Evolutionary conservation across 1,284 basidiomycete genomes (phyloP).

Genomic region (Sporisorium sorghi): DNA sequence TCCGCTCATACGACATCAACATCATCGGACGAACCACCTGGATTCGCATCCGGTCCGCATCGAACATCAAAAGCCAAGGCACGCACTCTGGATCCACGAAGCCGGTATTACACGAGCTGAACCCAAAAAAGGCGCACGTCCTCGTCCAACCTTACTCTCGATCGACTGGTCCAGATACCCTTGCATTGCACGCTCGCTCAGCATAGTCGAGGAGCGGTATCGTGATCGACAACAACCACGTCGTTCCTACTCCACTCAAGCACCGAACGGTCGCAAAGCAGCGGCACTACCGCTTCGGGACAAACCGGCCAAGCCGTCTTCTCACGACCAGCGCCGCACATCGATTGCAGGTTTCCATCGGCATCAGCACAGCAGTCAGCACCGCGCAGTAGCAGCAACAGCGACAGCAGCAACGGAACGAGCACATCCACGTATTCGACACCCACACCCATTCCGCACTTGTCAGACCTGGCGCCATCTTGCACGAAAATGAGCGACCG

Average conservation of each 20-base stretch:
- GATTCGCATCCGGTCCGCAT: not conserved
- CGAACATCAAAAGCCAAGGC: not conserved
- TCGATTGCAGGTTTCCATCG: slow-evolving; percentile 33
- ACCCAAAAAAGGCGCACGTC: not conserved
- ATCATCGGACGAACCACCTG: not conserved
- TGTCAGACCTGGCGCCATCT: not conserved
- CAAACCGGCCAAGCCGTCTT: slow-evolving; percentile 3
- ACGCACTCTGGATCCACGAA: too few relatives aligned
- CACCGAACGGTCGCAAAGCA: slow-evolving; percentile 16
- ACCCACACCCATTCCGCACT: not conserved
- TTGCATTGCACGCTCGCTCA: not conserved
- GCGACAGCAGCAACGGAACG: not conserved
- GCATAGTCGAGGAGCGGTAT: not conserved
- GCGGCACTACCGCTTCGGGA: slow-evolving; percentile 6
- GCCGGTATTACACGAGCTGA: too few relatives aligned
- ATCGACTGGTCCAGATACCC: not conserved
- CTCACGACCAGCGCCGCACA: slow-evolving; percentile 15
- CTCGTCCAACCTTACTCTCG: not conserved
- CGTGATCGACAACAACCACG: slow-evolving; percentile 22
- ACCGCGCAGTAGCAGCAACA: slow-evolving; percentile 2
- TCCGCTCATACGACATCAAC: not conserved
- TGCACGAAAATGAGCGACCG: slow-evolving; percentile 39
- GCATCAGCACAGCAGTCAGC: slow-evolving; percentile 15
- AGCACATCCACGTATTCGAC: not conserved
- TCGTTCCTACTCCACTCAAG: slow-evolving; percentile 23